Evolutionary conservation across 495 filamentous ascomycete species (phyloP).

Genomic region (Aspergillus conjunctus): DNA sequence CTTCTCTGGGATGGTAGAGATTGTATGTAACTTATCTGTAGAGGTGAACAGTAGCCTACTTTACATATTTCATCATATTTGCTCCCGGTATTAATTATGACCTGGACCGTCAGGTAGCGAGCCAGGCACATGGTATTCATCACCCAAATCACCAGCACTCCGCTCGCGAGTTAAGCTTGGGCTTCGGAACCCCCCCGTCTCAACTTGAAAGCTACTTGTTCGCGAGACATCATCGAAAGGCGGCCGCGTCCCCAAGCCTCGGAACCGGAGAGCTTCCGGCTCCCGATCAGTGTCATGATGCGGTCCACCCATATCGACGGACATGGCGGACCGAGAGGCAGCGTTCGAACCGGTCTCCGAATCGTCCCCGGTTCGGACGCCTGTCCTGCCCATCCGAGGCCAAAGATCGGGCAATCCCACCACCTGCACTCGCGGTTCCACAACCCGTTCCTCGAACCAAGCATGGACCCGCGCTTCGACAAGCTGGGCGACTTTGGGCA

Average conservation of each 20-base stretch:
- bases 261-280: slow-evolving; percentile 42
- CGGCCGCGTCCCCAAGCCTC: slow-evolving; percentile 35
- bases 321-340: slow-evolving; percentile 39
- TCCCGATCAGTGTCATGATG: slow-evolving; percentile 30
- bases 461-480: slow-evolving; percentile 88
- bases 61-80: too few species aligned
- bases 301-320: slow-evolving; percentile 30
- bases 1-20: too few species aligned
- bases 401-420: slow-evolving; percentile 91
- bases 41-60: too few species aligned
- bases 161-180: slow-evolving; percentile 41
- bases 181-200: slow-evolving; percentile 40
- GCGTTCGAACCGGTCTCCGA: slow-evolving; percentile 45
- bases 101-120: slow-evolving; percentile 16
- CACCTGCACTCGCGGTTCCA: slow-evolving; percentile 94
- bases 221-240: slow-evolving; percentile 41
- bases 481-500: slow-evolving; percentile 95
- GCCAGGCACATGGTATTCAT: slow-evolving; percentile 37
- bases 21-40: too few species aligned
- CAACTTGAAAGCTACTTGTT: slow-evolving; percentile 43
- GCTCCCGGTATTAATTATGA: neutral
- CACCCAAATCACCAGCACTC: slow-evolving; percentile 36
- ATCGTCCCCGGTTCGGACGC: slow-evolving; percentile 48
- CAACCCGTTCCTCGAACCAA: slow-evolving; percentile 96
- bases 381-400: slow-evolving; percentile 70